Conservation (phyloP, 768 basidiomycete species). For the Russula emetica region DNA sequence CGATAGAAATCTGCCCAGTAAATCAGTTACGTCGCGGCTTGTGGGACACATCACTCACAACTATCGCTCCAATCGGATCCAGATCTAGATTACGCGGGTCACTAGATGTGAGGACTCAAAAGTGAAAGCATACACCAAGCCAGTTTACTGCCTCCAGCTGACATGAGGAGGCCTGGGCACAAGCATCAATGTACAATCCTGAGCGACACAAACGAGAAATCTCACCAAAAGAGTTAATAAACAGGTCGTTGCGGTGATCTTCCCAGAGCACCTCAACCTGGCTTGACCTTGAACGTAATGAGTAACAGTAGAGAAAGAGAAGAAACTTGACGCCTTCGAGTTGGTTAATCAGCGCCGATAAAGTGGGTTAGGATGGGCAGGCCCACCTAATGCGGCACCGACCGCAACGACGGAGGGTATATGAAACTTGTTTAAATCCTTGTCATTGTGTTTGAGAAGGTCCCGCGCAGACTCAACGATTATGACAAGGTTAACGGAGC, state of each 20-base stretch:
- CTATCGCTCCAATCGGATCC: conserved; percentile 73
- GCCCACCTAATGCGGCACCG: conserved; percentile 69
- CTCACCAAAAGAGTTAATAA: conserved; percentile 73
- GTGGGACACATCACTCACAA: conserved; percentile 45
- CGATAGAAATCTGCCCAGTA: conserved; percentile 60
- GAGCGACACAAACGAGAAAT: conserved; percentile 1
- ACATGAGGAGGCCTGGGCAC: conserved; percentile 69
- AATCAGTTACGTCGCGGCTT: conserved; percentile 13
- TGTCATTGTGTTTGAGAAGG: conserved; percentile 55
- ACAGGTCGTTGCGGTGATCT: conserved; percentile 92
- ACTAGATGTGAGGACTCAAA: background rate
- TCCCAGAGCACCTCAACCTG: conserved; percentile 97
- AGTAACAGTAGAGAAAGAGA: conserved; percentile 83
- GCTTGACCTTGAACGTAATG: conserved; percentile 74
- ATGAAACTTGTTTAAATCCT: conserved; percentile 62
- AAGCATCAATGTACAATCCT: conserved; percentile 2
- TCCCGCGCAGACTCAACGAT: conserved; percentile 80
- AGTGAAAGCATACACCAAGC: conserved; percentile 61
- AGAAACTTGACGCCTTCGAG: conserved; percentile 72
- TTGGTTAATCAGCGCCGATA: conserved; percentile 8
- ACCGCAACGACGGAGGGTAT: conserved; percentile 82
- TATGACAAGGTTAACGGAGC: conserved; percentile 84
- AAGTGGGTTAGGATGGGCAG: conserved; percentile 5
- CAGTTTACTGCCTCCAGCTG: conserved; percentile 73
- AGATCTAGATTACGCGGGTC: conserved; percentile 43